Evolutionary conservation across 768 basidiomycete genomes (phyloP).

Genomic region (Crucibulum laeve): DNA sequence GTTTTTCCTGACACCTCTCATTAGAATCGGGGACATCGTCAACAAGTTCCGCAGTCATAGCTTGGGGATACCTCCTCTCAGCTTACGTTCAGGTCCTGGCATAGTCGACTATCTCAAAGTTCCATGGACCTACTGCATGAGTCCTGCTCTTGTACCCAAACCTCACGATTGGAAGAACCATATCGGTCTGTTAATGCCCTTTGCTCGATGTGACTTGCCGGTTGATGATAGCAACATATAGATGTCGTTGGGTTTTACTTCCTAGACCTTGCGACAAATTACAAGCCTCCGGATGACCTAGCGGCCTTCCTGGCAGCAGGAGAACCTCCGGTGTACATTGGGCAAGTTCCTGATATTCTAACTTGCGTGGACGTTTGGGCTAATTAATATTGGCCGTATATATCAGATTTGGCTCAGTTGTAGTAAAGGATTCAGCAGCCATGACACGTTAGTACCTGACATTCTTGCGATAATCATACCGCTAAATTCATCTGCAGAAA

Average conservation of each 20-base stretch:
- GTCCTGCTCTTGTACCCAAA: constrained; percentile 51
- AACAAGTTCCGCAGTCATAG: constrained; percentile 49
- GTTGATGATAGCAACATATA: constrained; percentile 11
- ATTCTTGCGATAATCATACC: neutral
- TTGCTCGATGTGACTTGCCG: neutral
- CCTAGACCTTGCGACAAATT: constrained; percentile 46
- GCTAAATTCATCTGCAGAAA: constrained; percentile 26
- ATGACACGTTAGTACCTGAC: constrained; percentile 38
- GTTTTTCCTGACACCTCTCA: constrained; percentile 1
- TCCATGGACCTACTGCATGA: constrained; percentile 65
- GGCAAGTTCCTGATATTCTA: constrained; percentile 24
- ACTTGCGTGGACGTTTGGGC: neutral
- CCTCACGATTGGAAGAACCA: constrained; percentile 60
- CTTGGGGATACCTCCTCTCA: constrained; percentile 44
- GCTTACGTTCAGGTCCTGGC: constrained; percentile 43
- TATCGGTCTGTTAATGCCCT: constrained; percentile 36
- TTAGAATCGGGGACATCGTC: constrained; percentile 54
- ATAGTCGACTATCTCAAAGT: constrained; percentile 49
- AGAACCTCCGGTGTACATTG: constrained; percentile 54
- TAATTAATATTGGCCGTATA: neutral
- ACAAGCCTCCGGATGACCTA: constrained; percentile 43
- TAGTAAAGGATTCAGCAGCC: constrained; percentile 47
- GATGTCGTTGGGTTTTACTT: constrained; percentile 68
- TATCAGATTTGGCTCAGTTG: constrained; percentile 55
- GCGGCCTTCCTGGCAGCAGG: constrained; percentile 44